Evolutionary conservation across 2,329 filamentous ascomycete genomes (phyloP).

Genomic region (Ophiocordyceps camponoti-saundersi): DNA sequence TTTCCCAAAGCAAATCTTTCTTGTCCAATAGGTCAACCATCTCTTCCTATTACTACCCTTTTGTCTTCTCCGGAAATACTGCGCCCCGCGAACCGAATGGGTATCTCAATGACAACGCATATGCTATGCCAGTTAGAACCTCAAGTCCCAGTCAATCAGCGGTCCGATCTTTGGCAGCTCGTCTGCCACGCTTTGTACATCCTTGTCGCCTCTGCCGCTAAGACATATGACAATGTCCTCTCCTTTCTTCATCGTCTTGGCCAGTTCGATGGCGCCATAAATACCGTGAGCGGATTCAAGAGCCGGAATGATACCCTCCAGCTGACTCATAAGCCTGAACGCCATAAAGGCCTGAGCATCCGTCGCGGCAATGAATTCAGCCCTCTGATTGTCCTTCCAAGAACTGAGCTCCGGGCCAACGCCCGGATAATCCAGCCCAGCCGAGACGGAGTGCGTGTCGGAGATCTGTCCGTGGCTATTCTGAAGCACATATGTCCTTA

Average conservation of each 20-base stretch:
- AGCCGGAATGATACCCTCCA: slow-evolving; percentile 93
- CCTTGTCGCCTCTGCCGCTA: slow-evolving; percentile 90
- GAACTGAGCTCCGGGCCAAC: slow-evolving; percentile 81
- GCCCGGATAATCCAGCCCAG: slow-evolving; percentile 91
- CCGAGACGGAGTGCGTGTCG: slow-evolving; percentile 92
- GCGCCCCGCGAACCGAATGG: not conserved
- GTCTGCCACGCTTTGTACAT: slow-evolving; percentile 94
- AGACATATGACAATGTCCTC: slow-evolving; percentile 89
- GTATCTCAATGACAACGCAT: not conserved
- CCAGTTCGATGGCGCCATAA: slow-evolving; percentile 73
- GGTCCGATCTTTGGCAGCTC: slow-evolving; percentile 80
- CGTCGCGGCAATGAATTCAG: slow-evolving; percentile 79
- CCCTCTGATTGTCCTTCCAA: slow-evolving; percentile 84
- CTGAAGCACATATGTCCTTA: slow-evolving; percentile 89
- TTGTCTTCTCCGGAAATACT: not conserved
- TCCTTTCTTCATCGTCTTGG: slow-evolving; percentile 79
- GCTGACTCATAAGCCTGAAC: slow-evolving; percentile 68
- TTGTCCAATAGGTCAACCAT: not conserved
- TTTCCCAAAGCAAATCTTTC: not conserved
- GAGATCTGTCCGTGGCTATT: slow-evolving; percentile 82
- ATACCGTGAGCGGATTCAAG: slow-evolving; percentile 89
- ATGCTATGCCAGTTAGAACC: slow-evolving; percentile 28
- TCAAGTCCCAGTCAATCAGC: slow-evolving; percentile 60
- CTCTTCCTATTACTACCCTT: not conserved
- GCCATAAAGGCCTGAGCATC: slow-evolving; percentile 80